These are phyloP conservation scores for Fusarium praegraminearum DNA, from an alignment of 2,329 filamentous ascomycete genomes.

Conservation along the genomic window DNA sequence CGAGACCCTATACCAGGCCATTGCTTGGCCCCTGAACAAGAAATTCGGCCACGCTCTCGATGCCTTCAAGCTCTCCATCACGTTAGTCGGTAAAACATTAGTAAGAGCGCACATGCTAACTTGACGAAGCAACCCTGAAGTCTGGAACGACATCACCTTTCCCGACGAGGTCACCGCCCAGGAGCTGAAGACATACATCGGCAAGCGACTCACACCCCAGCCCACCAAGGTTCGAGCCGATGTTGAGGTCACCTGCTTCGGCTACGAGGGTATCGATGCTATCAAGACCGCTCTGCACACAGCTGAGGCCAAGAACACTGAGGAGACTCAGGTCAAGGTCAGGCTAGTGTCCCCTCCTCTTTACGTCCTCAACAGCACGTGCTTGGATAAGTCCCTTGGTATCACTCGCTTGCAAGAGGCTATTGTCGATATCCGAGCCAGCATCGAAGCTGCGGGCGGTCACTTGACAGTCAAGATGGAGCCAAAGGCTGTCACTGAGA, in stretches of 20 bases:
- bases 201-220: conserved; percentile 95
- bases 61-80: conserved; percentile 99
- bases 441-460: conserved; percentile 82
- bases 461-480: conserved; percentile 95
- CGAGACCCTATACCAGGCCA: conserved; percentile 91
- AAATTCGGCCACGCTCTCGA: conserved; percentile 97
- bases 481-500: conserved; percentile 98
- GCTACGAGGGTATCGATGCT: conserved; percentile 98
- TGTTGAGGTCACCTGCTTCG: conserved; percentile 94
- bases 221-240: conserved; percentile 99
- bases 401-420: conserved; percentile 88
- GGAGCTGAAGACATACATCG: conserved; percentile 94
- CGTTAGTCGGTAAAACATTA: conserved; percentile 65
- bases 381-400: conserved; percentile 89
- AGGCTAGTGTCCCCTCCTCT: conserved; percentile 97
- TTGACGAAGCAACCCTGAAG: conserved; percentile 82
- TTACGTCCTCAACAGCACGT: conserved; percentile 95
- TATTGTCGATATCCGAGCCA: conserved; percentile 85
- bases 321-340: conserved; percentile 95
- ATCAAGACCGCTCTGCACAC: conserved; percentile 93
- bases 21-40: conserved; percentile 97
- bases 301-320: conserved; percentile 92
- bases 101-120: conserved; percentile 24
- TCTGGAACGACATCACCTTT: conserved; percentile 95
- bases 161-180: conserved; percentile 85